phyloP scores from a whole-genome alignment of 2,329 filamentous ascomycete species.

The Rhynchosporium graminicola region DNA sequence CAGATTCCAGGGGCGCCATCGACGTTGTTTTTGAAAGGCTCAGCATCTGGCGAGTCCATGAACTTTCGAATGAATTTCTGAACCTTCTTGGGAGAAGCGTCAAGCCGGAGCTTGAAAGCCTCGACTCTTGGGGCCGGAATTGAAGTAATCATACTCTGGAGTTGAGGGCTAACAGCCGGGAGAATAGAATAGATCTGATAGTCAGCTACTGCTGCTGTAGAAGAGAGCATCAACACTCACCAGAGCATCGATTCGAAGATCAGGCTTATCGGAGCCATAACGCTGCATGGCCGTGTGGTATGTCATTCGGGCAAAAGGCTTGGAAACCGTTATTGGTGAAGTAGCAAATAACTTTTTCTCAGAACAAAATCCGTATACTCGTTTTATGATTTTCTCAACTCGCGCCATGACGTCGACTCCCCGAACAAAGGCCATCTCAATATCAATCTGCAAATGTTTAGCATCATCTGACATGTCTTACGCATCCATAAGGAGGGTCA shows the following conservation, averaged over 20 bases:
- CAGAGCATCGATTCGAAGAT: slow-evolving; percentile 71
- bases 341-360: not conserved
- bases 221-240: slow-evolving; percentile 46
- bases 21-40: slow-evolving; percentile 64
- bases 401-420: slow-evolving; percentile 67
- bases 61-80: slow-evolving; percentile 66
- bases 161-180: slow-evolving; percentile 60
- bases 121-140: slow-evolving; percentile 72
- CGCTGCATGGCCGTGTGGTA: slow-evolving; percentile 77
- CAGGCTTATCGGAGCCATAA: slow-evolving; percentile 92
- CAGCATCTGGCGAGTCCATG: slow-evolving; percentile 64
- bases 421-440: slow-evolving; percentile 87
- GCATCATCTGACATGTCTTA: not conserved
- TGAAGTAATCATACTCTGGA: slow-evolving; percentile 74
- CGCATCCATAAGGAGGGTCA: not conserved
- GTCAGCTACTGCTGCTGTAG: not conserved
- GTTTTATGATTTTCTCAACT: slow-evolving; percentile 36
- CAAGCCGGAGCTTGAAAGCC: slow-evolving; percentile 66
- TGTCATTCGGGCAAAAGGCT: slow-evolving; percentile 47
- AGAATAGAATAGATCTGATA: slow-evolving; percentile 65
- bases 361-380: slow-evolving; percentile 24
- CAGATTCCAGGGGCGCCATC: slow-evolving; percentile 81
- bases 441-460: slow-evolving; percentile 65
- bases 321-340: slow-evolving; percentile 10
- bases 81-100: slow-evolving; percentile 53